Percentiles rank a stretch among this genome's conserved stretches.
These are phyloP conservation scores for Tetrapisispora taiwanensis DNA, from an alignment of 805 yeast genomes.

Conservation along the genomic window DNA sequence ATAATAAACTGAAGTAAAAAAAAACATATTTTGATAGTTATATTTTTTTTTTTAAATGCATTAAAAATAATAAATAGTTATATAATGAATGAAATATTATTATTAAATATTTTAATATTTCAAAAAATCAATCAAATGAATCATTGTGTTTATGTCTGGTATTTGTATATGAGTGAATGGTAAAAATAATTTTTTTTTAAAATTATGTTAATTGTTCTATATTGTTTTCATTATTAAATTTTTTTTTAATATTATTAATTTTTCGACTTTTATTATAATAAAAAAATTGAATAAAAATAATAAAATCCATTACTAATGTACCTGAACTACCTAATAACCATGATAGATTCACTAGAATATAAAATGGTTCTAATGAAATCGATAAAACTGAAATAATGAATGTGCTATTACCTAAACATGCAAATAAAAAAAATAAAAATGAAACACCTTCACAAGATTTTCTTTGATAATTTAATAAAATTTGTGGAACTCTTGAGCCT, in stretches of 20 bases:
- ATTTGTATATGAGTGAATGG: too few relatives aligned
- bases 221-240: neutral
- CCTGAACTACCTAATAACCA: constrained; percentile 93
- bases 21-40: too few relatives aligned
- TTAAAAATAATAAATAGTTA: neutral
- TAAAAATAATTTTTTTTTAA: too few relatives aligned
- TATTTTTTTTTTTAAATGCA: neutral
- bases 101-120: neutral
- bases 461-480: constrained; percentile 69
- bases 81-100: neutral
- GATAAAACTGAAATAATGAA: constrained; percentile 79
- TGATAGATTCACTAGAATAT: constrained; percentile 70
- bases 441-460: constrained; percentile 94
- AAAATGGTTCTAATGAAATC: constrained; percentile 58
- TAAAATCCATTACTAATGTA: constrained; percentile 71
- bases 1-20: too few relatives aligned
- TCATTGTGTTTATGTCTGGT: neutral
- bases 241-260: neutral
- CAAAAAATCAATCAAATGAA: neutral
- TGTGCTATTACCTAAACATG: constrained; percentile 87
- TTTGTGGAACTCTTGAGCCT: constrained; percentile 91
- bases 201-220: neutral
- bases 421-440: constrained; percentile 85
- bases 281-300: constrained; percentile 81
- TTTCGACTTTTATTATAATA: constrained; percentile 36